These are phyloP conservation scores for Russula dissimulans DNA, from an alignment of 768 basidiomycete genomes.

Conservation along the genomic window DNA sequence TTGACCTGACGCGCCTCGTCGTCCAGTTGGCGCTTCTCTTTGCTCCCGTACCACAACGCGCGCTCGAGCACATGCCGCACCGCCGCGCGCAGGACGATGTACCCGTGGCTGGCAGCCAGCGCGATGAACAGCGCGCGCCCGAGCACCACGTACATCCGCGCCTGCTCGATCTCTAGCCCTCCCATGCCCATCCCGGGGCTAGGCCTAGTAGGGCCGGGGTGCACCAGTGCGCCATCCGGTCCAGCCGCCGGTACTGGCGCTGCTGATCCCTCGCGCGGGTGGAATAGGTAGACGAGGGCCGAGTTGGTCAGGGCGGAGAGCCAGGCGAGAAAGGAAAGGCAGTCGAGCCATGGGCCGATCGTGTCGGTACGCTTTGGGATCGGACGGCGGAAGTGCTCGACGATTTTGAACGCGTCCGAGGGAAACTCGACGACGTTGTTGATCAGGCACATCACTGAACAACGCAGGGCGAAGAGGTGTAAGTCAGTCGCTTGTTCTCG, in stretches of 20 bases:
- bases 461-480: not conserved
- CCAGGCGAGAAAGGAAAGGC: conserved; percentile 84
- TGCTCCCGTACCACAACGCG: conserved; percentile 66
- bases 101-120: conserved; percentile 81
- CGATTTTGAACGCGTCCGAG: conserved; percentile 93
- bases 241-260: not conserved
- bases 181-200: not conserved
- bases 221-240: no score
- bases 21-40: conserved; percentile 52
- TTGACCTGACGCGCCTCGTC: conserved; percentile 47
- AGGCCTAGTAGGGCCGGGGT: no score
- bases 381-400: conserved; percentile 73
- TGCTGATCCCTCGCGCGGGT: conserved; percentile 27
- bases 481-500: not conserved
- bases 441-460: conserved; percentile 63
- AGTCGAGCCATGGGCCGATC: conserved; percentile 92
- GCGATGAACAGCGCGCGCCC: conserved; percentile 41
- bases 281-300: conserved; percentile 87
- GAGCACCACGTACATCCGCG: conserved; percentile 17
- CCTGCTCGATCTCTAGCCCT: not conserved
- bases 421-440: conserved; percentile 92
- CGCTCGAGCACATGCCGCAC: conserved; percentile 66
- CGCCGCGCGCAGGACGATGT: conserved; percentile 50
- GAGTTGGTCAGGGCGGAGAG: conserved; percentile 80
- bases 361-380: conserved; percentile 82